phyloP scores from a whole-genome alignment of 2,329 filamentous ascomycete species.

The Rutstroemia sp. region DNA sequence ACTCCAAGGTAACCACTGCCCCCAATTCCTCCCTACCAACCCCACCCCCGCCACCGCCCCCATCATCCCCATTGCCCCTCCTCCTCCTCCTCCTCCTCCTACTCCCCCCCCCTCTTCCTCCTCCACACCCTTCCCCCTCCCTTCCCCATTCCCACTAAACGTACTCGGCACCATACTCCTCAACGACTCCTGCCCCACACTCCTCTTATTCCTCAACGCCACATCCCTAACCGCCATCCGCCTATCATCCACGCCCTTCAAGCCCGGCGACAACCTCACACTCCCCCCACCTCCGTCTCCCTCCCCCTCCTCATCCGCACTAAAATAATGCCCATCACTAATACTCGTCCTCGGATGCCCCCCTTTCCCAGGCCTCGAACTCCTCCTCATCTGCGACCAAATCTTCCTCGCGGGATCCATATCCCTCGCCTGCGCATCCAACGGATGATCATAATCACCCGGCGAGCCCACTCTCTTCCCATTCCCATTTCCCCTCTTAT shows the following conservation, averaged over 20 bases:
- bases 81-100: neutral
- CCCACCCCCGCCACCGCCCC: constrained; percentile 3
- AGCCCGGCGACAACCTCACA: neutral
- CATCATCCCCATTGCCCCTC: neutral
- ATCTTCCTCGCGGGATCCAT: constrained; percentile 28
- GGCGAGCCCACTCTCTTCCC: neutral
- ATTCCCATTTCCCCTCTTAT: neutral
- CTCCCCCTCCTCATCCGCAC: constrained; percentile 2
- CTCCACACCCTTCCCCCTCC: neutral
- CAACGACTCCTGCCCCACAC: constrained; percentile 18
- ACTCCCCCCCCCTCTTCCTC: neutral
- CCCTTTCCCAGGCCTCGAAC: constrained; percentile 16
- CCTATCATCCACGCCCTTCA: neutral
- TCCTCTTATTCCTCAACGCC: constrained; percentile 20
- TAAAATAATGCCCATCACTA: constrained; percentile 19
- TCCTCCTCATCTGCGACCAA: constrained; percentile 27
- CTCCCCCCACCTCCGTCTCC: neutral
- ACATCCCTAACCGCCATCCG: constrained; percentile 14
- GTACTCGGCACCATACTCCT: constrained; percentile 20
- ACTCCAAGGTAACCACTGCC: constrained; percentile 3
- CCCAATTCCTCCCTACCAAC: constrained; percentile 5
- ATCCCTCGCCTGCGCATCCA: constrained; percentile 9
- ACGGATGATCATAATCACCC: neutral
- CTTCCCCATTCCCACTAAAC: constrained; percentile 7
- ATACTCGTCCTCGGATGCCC: constrained; percentile 16